Conservation (phyloP, 768 basidiomycete species). For the Kwoniella pini region DNA sequence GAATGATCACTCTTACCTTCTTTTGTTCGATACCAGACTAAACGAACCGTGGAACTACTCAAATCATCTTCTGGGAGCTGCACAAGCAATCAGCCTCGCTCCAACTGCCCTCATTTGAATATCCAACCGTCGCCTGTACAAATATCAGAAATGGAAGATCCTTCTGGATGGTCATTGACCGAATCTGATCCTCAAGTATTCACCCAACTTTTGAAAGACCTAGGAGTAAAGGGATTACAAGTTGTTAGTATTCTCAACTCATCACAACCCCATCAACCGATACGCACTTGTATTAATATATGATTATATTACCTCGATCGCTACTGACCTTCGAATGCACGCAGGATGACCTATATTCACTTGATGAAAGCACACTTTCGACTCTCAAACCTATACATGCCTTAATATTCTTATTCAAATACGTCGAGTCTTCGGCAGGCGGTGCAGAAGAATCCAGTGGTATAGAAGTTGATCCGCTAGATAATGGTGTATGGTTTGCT, state of each 20-base stretch:
- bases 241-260: slow-evolving; percentile 48
- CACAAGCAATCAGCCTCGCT: too few species aligned
- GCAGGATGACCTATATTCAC: slow-evolving; percentile 53
- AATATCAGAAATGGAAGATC: slow-evolving; percentile 37
- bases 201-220: slow-evolving; percentile 46
- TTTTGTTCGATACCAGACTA: too few species aligned
- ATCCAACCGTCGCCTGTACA: too few species aligned
- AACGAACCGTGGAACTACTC: too few species aligned
- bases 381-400: slow-evolving; percentile 81
- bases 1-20: too few species aligned
- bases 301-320: too few species aligned
- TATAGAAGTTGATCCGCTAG: slow-evolving; percentile 56
- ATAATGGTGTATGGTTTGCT: slow-evolving; percentile 74
- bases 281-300: too few species aligned
- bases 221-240: slow-evolving; percentile 53
- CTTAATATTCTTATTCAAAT: slow-evolving; percentile 95
- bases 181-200: slow-evolving; percentile 54
- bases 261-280: too few species aligned
- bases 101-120: too few species aligned
- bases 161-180: slow-evolving; percentile 52
- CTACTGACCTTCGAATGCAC: too few species aligned
- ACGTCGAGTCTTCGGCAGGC: slow-evolving; percentile 63
- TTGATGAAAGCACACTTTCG: slow-evolving; percentile 60
- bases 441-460: slow-evolving; percentile 39
- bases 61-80: too few species aligned